Evolutionary conservation across 1,139 yeast genomes (phyloP).

Genomic region (Zygoascus sp.): DNA sequence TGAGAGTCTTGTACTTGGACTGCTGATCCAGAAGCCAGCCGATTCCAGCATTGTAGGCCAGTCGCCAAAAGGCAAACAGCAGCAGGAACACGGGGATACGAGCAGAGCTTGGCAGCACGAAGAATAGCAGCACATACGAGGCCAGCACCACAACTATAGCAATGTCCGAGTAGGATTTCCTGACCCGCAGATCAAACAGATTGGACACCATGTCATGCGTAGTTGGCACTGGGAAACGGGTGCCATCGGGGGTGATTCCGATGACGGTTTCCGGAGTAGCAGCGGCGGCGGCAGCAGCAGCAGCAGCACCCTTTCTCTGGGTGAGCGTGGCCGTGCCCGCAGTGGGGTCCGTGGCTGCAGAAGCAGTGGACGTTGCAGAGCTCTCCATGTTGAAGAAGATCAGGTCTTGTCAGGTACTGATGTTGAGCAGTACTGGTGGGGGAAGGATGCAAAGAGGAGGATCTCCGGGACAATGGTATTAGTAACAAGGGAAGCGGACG

Average conservation of each 20-base stretch:
- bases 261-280: neutral
- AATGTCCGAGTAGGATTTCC: constrained; percentile 64
- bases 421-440: constrained; percentile 2
- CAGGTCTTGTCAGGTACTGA: too few species aligned
- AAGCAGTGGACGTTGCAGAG: neutral
- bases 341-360: neutral
- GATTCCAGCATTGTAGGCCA: constrained; percentile 73
- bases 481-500: neutral
- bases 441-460: neutral
- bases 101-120: constrained; percentile 30
- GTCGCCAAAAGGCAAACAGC: constrained; percentile 71
- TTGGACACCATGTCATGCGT: constrained; percentile 87
- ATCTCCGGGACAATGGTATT: too few species aligned
- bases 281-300: neutral
- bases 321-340: neutral
- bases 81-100: constrained; percentile 48
- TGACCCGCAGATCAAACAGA: constrained; percentile 68
- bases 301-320: neutral
- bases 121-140: constrained; percentile 50
- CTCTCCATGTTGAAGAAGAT: constrained; percentile 8
- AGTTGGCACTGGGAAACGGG: constrained; percentile 60
- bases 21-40: constrained; percentile 68
- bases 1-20: constrained; percentile 55
- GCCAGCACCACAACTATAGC: constrained; percentile 51
- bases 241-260: constrained; percentile 31